Evolutionary conservation across 345 rosid species (phyloP).

Genomic region (Syzygium aqueum): DNA sequence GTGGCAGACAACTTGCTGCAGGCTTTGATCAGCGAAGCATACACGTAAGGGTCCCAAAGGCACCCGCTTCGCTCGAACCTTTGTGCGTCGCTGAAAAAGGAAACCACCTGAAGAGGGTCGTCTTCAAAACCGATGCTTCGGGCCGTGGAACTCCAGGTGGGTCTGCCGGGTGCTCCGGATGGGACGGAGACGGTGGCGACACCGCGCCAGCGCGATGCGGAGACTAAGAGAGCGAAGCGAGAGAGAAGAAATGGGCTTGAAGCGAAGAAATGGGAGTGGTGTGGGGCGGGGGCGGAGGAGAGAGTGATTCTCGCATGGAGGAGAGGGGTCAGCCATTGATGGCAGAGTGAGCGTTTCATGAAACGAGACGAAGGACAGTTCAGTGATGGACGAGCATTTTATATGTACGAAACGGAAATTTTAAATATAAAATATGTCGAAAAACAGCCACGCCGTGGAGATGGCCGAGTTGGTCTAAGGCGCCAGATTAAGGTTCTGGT

Average conservation of each 20-base stretch:
- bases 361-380: not conserved
- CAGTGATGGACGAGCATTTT: not conserved
- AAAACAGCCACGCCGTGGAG: constrained; percentile 19
- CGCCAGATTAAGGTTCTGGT: constrained; percentile 99
- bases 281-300: not conserved
- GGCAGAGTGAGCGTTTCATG: not conserved
- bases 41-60: not conserved
- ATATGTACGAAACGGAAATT: accelerated
- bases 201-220: not conserved
- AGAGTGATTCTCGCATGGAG: not conserved
- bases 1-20: not conserved
- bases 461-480: constrained; percentile 99
- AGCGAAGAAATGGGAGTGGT: not conserved
- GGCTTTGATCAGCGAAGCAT: constrained; percentile 15
- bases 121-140: not conserved
- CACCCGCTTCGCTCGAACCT: not conserved
- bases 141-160: not conserved
- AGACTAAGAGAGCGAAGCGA: not conserved
- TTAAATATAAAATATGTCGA: accelerated
- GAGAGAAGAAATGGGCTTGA: not conserved
- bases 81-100: not conserved
- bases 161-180: not conserved
- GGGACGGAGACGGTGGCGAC: not conserved
- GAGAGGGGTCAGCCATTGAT: not conserved
- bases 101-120: not conserved